A percentile compares a stretch with the other conserved stretches of the same genome.
These are phyloP conservation scores for Uronychia setigera DNA, from an alignment of 73 alveolate species.

Conservation along the genomic window DNA sequence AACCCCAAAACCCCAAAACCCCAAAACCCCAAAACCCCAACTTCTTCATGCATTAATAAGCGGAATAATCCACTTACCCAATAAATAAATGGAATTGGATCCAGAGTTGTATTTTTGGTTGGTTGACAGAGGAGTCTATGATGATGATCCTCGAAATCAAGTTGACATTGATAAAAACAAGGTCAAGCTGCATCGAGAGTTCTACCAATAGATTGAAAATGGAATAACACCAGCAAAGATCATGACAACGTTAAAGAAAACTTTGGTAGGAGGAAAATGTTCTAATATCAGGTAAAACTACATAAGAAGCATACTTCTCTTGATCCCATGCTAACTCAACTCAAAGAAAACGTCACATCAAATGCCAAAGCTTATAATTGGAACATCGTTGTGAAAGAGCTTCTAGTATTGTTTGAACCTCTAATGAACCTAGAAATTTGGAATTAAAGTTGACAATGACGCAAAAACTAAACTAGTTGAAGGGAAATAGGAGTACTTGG, in stretches of 20 bases:
- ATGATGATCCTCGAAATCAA: slow-evolving; percentile 40
- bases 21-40: too few species aligned
- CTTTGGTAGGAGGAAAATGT: neutral
- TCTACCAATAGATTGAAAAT: slow-evolving; percentile 8
- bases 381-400: slow-evolving; percentile 62
- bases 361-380: slow-evolving; percentile 71
- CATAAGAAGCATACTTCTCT: slow-evolving; percentile 19
- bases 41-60: too few species aligned
- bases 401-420: neutral
- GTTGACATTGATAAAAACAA: slow-evolving; percentile 38
- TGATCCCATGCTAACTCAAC: slow-evolving; percentile 18
- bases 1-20: too few species aligned
- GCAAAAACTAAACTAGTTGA: slow-evolving; percentile 49
- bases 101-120: slow-evolving; percentile 49
- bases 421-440: slow-evolving; percentile 30
- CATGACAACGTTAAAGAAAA: slow-evolving; percentile 22
- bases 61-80: neutral
- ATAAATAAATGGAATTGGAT: slow-evolving; percentile 62
- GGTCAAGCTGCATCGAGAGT: slow-evolving; percentile 42
- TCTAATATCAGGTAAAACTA: slow-evolving; percentile 24
- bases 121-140: slow-evolving; percentile 41
- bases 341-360: slow-evolving; percentile 28
- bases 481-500: neutral
- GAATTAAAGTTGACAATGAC: slow-evolving; percentile 72
- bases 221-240: slow-evolving; percentile 18